Percentiles rank a stretch among this genome's conserved stretches.
These are phyloP conservation scores for Lentinula raphanica DNA, from an alignment of 768 basidiomycete genomes.

Conservation along the genomic window DNA sequence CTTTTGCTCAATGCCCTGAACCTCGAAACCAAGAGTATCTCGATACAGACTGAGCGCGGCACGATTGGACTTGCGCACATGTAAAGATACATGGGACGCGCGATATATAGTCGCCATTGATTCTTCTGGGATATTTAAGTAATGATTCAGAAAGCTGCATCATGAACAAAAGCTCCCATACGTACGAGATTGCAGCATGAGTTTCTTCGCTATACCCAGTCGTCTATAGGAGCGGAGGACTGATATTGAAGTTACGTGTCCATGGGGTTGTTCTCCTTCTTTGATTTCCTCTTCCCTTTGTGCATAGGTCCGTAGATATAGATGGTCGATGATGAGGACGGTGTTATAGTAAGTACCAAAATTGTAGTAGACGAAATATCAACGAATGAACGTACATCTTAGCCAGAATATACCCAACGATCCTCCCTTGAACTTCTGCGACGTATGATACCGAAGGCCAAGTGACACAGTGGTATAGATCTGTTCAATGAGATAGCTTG, in stretches of 20 bases:
- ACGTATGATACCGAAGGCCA: conserved; percentile 95
- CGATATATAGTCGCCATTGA: conserved; percentile 87
- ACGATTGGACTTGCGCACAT: conserved; percentile 93
- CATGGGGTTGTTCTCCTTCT: conserved; percentile 68
- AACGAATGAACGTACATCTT: conserved; percentile 71
- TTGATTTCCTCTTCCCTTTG: conserved; percentile 61
- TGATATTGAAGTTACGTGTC: conserved; percentile 96
- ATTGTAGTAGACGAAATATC: neutral
- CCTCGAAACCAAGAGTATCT: conserved; percentile 87
- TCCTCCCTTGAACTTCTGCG: conserved; percentile 87
- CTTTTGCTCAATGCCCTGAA: conserved; percentile 82
- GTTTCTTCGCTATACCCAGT: conserved; percentile 87
- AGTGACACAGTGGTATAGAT: conserved; percentile 89
- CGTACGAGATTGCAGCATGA: conserved; percentile 94
- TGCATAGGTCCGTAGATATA: conserved; percentile 3
- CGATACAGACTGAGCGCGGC: conserved; percentile 86
- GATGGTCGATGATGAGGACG: no score
- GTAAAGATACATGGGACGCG: conserved; percentile 84
- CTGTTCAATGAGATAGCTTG: conserved; percentile 25
- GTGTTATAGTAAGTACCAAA: neutral
- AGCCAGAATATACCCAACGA: conserved; percentile 93
- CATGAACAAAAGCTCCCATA: conserved; percentile 8
- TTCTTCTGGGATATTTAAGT: conserved; percentile 49
- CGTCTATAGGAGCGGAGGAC: conserved; percentile 88
- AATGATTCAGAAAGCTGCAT: neutral